These are phyloP conservation scores for Paracoccidioides brasiliensis DNA, from an alignment of 2,329 filamentous ascomycete species.

Conservation along the genomic window DNA sequence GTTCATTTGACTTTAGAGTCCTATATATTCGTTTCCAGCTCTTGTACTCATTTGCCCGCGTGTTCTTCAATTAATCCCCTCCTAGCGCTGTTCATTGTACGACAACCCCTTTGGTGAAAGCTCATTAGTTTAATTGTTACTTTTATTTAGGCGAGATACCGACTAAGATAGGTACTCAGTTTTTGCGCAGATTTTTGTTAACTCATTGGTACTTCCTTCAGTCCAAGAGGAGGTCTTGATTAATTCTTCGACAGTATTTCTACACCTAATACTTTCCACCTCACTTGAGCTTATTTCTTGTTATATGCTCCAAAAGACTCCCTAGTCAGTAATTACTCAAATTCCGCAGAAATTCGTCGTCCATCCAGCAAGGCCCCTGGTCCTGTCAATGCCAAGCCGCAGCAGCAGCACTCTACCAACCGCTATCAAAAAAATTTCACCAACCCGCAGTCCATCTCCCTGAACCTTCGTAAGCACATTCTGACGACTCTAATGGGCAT, in stretches of 20 bases:
- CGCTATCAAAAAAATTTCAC: neutral
- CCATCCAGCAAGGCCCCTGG: no score
- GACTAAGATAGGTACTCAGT: neutral
- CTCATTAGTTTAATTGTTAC: neutral
- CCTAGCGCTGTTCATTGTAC: neutral
- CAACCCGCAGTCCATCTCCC: neutral
- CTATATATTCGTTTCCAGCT: no score
- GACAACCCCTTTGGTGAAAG: neutral
- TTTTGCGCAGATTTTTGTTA: neutral
- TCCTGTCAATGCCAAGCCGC: neutral
- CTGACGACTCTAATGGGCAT: neutral
- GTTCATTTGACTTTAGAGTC: no score
- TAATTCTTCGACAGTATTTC: neutral
- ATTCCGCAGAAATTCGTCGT: no score
- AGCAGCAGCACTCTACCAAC: neutral
- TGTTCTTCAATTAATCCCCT: neutral
- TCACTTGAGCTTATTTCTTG: neutral
- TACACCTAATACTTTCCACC: neutral
- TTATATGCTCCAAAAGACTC: neutral
- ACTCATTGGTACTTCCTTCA: neutral
- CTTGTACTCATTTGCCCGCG: no score
- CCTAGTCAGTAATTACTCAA: no score
- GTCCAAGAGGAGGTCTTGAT: neutral
- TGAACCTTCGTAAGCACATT: neutral
- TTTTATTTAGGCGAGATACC: neutral